These are phyloP conservation scores for Pestalotiopsis sp. DNA, from an alignment of 2,329 filamentous ascomycete species.

Conservation along the genomic window DNA sequence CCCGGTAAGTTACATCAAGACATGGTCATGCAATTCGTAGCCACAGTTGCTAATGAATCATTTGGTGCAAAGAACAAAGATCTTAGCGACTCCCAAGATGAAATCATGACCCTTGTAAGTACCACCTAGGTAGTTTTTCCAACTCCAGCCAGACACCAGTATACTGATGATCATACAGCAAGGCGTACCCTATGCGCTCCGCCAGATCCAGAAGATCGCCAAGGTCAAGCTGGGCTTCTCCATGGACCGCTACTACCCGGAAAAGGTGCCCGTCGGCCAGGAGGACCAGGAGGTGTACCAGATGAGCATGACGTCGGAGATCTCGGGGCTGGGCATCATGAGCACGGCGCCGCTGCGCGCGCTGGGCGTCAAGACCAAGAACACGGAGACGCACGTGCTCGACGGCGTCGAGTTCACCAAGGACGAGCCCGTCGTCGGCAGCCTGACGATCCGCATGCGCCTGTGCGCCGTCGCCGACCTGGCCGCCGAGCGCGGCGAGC, in stretches of 20 bases:
- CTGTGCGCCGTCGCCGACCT: not conserved
- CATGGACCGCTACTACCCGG: not conserved
- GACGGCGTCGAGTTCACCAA: not conserved
- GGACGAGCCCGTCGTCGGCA: slow-evolving; percentile 2
- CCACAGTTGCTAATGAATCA: not conserved
- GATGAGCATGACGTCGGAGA: not conserved
- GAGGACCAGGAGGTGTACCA: not conserved
- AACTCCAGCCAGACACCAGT: not conserved
- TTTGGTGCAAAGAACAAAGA: not conserved
- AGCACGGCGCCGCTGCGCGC: not conserved
- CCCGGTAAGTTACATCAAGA: not conserved
- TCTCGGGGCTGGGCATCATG: not conserved
- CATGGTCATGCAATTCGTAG: not conserved
- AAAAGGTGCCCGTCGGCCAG: not conserved
- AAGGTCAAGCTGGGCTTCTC: not conserved
- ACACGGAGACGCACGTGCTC: not conserved
- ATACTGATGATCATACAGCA: not conserved
- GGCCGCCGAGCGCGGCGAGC: not conserved
- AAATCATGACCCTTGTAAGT: not conserved
- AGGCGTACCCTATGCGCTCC: not conserved
- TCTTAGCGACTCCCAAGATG: not conserved
- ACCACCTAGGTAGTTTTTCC: not conserved
- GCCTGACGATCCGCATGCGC: not conserved
- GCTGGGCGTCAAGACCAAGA: not conserved
- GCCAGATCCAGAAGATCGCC: not conserved